Evolutionary conservation across 2,329 filamentous ascomycete genomes (phyloP).

Genomic region (Fusarium sp.): DNA sequence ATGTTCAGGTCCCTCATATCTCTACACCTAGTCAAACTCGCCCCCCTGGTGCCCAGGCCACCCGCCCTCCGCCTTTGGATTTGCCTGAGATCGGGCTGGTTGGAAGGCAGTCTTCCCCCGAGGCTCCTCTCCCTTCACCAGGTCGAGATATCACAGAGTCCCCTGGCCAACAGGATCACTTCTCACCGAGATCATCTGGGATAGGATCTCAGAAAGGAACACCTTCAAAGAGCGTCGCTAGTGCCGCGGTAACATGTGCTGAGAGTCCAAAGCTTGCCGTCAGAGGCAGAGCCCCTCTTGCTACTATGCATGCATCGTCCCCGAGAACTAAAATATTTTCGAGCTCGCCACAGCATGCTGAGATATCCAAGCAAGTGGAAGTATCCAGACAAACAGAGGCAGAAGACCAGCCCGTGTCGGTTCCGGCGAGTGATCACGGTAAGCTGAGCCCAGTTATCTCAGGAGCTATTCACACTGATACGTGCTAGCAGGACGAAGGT

Average conservation of each 20-base stretch:
- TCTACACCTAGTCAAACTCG: neutral
- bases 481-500: neutral
- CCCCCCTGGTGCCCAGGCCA: neutral
- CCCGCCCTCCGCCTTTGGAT: conserved; percentile 19
- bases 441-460: neutral
- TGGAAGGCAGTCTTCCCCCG: neutral
- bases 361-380: neutral
- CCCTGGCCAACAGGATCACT: neutral
- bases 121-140: neutral
- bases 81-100: conserved; percentile 33
- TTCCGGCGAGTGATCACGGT: neutral
- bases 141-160: neutral
- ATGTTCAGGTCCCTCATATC: neutral
- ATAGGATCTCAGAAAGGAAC: neutral
- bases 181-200: neutral
- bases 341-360: neutral
- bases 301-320: neutral
- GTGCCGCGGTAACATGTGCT: neutral
- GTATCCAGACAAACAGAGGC: neutral
- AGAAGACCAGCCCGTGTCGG: neutral
- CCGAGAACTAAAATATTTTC: neutral
- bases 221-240: neutral
- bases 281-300: neutral
- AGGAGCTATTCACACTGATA: neutral
- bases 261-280: neutral